These are phyloP conservation scores for Coemansia erecta DNA, from an alignment of 192 early-diverging fungal species.

Conservation along the genomic window DNA sequence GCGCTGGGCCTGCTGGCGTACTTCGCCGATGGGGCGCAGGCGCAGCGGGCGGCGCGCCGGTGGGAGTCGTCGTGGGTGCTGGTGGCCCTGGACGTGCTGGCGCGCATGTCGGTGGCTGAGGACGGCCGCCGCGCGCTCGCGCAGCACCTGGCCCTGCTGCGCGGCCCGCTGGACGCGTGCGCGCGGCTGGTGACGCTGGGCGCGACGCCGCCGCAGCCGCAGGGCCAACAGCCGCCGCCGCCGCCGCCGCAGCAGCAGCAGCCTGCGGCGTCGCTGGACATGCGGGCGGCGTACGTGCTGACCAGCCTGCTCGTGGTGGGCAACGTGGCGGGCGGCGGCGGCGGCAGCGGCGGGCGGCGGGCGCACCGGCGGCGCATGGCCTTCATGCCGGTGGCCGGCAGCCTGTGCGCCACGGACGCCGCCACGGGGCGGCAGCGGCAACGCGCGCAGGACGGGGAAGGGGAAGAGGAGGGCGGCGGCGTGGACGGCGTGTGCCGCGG, in stretches of 20 bases:
- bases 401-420: no score
- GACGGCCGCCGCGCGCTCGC: slow-evolving; percentile 23
- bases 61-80: slow-evolving; percentile 14
- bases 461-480: no score
- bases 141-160: slow-evolving; percentile 4
- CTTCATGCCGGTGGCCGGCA: no score
- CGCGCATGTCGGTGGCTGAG: slow-evolving; percentile 27
- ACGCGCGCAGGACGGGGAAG: no score
- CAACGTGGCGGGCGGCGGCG: slow-evolving; percentile 33
- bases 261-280: slow-evolving; percentile 16
- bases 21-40: slow-evolving; percentile 45
- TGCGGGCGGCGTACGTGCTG: slow-evolving; percentile 47
- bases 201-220: slow-evolving; percentile 17
- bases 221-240: no score
- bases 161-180: slow-evolving; percentile 29
- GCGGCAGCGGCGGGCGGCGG: neutral
- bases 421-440: no score
- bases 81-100: slow-evolving; percentile 39
- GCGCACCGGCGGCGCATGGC: no score
- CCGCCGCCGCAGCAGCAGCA: no score
- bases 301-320: slow-evolving; percentile 41
- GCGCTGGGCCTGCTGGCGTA: slow-evolving; percentile 32
- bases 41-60: slow-evolving; percentile 10
- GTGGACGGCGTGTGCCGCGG: no score
- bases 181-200: slow-evolving; percentile 29